These are phyloP conservation scores for Diplogelasinospora grovesii DNA, from an alignment of 495 filamentous ascomycete species.

Conservation along the genomic window DNA sequence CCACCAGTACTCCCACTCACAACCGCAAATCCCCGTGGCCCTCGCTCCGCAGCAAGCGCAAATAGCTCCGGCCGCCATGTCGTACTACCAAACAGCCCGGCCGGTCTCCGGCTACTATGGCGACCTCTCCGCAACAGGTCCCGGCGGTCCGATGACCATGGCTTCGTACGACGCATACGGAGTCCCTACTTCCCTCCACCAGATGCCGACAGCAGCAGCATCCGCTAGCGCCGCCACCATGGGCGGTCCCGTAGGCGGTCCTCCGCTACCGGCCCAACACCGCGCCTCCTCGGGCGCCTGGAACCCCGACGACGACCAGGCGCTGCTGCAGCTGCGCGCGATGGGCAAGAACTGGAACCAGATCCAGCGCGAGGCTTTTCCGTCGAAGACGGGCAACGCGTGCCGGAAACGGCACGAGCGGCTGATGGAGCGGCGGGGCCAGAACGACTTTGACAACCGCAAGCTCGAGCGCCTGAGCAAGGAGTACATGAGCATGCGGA, in stretches of 20 bases:
- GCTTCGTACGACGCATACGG: conserved; percentile 33
- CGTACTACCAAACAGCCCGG: conserved; percentile 24
- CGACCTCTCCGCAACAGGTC: conserved; percentile 18
- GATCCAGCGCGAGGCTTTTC: conserved; percentile 63
- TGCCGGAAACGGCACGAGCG: conserved; percentile 74
- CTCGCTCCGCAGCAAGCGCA: no score
- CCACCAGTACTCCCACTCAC: conserved; percentile 24
- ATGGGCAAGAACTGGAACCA: conserved; percentile 65
- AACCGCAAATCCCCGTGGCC: conserved; percentile 15
- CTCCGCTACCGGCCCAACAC: conserved; percentile 31
- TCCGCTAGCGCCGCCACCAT: conserved; percentile 22
- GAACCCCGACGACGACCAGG: conserved; percentile 57
- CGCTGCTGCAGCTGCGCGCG: conserved; percentile 53
- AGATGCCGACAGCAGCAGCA: conserved; percentile 22
- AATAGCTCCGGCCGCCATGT: conserved; percentile 18
- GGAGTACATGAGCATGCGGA: conserved; percentile 61
- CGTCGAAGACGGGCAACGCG: conserved; percentile 66
- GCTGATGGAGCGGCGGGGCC: conserved; percentile 58
- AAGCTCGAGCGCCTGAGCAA: conserved; percentile 60
- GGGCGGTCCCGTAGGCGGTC: conserved; percentile 25
- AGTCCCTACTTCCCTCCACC: conserved; percentile 28
- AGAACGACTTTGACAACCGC: conserved; percentile 60
- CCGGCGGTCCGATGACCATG: conserved; percentile 19
- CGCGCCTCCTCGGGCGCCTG: conserved; percentile 53
- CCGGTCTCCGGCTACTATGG: conserved; percentile 22